Evolutionary conservation across 106 monocot genomes (phyloP).

Genomic region (Dioscorea dumetorum): DNA sequence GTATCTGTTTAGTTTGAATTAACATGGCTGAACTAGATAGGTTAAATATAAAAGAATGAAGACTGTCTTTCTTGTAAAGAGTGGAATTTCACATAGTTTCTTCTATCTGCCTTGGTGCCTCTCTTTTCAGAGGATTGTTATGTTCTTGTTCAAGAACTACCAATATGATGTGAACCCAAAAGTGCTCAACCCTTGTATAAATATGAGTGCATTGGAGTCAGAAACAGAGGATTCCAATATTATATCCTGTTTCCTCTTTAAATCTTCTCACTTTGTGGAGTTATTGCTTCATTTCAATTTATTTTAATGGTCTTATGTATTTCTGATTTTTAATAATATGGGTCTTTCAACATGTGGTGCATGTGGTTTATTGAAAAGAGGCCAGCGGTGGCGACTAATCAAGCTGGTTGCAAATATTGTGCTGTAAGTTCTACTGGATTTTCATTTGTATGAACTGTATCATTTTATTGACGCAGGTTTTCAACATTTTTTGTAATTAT

Average conservation of each 20-base stretch:
- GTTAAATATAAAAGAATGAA: too few species aligned
- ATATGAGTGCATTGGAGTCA: too few species aligned
- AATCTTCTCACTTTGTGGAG: too few species aligned
- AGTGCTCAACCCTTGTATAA: too few species aligned
- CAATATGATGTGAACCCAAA: too few species aligned
- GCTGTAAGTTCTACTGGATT: conserved; percentile 35
- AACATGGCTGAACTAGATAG: too few species aligned
- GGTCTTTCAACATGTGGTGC: neutral
- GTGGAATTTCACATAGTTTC: neutral
- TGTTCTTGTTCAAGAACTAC: neutral
- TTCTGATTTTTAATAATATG: neutral
- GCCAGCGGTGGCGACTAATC: conserved; percentile 5
- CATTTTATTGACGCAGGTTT: neutral
- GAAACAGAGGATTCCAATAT: too few species aligned
- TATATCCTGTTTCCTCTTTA: too few species aligned
- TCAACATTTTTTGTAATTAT: neutral
- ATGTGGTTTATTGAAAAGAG: neutral
- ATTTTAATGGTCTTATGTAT: too few species aligned
- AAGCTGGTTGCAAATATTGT: conserved; percentile 65
- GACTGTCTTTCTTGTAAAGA: too few species aligned
- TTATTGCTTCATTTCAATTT: too few species aligned
- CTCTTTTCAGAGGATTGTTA: neutral
- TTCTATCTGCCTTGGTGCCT: neutral
- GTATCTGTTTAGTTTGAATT: too few species aligned
- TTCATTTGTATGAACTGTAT: neutral